A percentile compares a stretch with the other conserved stretches of the same genome.
Conservation (phyloP, 257 asterid genomes). For the Nicotiana attenuata region DNA sequence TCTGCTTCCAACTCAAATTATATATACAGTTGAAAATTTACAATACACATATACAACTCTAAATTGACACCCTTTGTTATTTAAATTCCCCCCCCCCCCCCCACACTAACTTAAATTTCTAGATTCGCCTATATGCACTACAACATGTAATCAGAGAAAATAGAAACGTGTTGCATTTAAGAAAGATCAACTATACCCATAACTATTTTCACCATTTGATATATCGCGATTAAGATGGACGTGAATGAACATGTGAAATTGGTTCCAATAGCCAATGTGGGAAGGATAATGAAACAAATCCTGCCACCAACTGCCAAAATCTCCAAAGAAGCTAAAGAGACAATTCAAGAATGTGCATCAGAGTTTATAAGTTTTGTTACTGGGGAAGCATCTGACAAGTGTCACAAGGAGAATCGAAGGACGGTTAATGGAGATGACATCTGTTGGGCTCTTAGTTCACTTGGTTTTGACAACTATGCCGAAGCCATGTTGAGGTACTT, state of each 20-base stretch:
- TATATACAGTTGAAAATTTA: background rate
- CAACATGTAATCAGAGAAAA: background rate
- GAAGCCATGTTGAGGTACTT: conserved; percentile 51
- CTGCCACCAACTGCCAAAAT: conserved; percentile 61
- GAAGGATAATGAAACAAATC: conserved; percentile 67
- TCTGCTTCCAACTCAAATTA: background rate
- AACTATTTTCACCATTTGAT: background rate
- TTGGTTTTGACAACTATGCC: conserved; percentile 64
- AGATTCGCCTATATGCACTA: background rate
- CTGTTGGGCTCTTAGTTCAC: conserved; percentile 50
- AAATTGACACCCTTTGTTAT: background rate
- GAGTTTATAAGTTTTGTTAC: conserved; percentile 73
- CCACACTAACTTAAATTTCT: background rate
- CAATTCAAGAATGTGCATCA: conserved; percentile 72
- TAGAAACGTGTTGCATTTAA: background rate
- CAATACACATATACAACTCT: background rate
- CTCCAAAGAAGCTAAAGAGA: conserved; percentile 72
- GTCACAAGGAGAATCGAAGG: conserved; percentile 56
- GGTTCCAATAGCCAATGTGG: conserved; percentile 69
- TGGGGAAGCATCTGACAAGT: conserved; percentile 68
- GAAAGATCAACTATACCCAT: background rate
- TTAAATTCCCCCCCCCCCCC: no score
- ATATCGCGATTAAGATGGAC: background rate
- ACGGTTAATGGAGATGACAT: conserved; percentile 73
- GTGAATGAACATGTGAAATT: conserved; percentile 14